These are phyloP conservation scores for Globisporangium heterothallicum DNA, from an alignment of 352 stramenopile genomes.

Conservation along the genomic window DNA sequence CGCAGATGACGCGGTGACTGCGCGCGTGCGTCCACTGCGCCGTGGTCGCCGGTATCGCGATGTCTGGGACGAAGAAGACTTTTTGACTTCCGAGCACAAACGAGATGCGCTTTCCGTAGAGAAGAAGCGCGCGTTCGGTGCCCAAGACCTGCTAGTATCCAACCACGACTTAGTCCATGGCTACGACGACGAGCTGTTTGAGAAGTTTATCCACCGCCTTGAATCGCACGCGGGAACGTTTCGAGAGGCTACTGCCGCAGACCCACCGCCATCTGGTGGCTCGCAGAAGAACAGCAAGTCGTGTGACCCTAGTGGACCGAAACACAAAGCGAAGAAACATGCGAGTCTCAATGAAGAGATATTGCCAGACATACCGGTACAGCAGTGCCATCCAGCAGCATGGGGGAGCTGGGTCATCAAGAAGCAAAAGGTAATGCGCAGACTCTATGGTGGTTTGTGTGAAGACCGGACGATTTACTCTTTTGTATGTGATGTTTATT, in stretches of 20 bases:
- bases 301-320: slow-evolving; percentile 5
- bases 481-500: not conserved
- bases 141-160: slow-evolving; percentile 32
- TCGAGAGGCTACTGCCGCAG: too few species aligned
- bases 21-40: slow-evolving; percentile 27
- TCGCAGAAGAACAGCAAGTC: not conserved
- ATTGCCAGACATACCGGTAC: slow-evolving; percentile 28
- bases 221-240: slow-evolving; percentile 15
- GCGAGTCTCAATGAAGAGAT: slow-evolving; percentile 25
- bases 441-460: slow-evolving; percentile 3
- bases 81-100: slow-evolving; percentile 31
- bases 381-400: slow-evolving; percentile 51
- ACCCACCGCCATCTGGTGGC: too few species aligned
- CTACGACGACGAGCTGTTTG: slow-evolving; percentile 74
- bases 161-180: slow-evolving; percentile 63
- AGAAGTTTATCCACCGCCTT: slow-evolving; percentile 37
- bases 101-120: slow-evolving; percentile 10
- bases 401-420: slow-evolving; percentile 62
- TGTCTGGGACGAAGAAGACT: slow-evolving; percentile 75
- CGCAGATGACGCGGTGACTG: slow-evolving; percentile 21
- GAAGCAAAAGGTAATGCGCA: slow-evolving; percentile 26
- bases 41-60: slow-evolving; percentile 70
- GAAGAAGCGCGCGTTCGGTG: slow-evolving; percentile 33
- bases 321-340: slow-evolving; percentile 15
- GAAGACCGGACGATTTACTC: not conserved